These are phyloP conservation scores for Monosporozyma unispora DNA, from an alignment of 805 yeast species.

Conservation along the genomic window DNA sequence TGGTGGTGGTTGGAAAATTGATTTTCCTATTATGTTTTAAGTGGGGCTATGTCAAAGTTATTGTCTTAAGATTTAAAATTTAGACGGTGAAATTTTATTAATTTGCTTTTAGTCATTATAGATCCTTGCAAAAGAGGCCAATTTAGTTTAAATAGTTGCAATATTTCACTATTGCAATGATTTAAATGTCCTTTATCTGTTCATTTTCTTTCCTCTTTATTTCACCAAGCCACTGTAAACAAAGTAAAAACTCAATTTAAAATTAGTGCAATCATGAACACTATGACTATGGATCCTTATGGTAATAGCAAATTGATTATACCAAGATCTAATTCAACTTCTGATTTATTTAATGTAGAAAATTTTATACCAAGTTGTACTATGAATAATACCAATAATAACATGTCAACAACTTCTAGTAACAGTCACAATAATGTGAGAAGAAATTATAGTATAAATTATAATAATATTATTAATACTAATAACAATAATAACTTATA, in stretches of 20 bases:
- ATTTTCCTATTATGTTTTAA: no score
- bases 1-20: no score
- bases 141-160: no score
- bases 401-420: not conserved
- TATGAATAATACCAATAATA: not conserved
- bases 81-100: no score
- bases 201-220: no score
- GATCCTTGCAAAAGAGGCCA: no score
- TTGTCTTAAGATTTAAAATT: no score
- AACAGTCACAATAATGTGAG: not conserved
- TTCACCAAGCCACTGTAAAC: not conserved
- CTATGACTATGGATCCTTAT: not conserved
- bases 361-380: not conserved
- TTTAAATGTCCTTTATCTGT: no score
- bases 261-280: not conserved
- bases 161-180: no score
- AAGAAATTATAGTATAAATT: not conserved
- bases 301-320: slow-evolving; percentile 3
- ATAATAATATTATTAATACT: not conserved
- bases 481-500: not conserved
- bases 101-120: no score
- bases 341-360: slow-evolving; percentile 16
- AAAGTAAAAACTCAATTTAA: not conserved
- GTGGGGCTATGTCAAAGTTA: not conserved
- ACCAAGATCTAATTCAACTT: slow-evolving; percentile 21